Conservation (phyloP, 306 rosid genomes). For the Urtica urens region DNA sequence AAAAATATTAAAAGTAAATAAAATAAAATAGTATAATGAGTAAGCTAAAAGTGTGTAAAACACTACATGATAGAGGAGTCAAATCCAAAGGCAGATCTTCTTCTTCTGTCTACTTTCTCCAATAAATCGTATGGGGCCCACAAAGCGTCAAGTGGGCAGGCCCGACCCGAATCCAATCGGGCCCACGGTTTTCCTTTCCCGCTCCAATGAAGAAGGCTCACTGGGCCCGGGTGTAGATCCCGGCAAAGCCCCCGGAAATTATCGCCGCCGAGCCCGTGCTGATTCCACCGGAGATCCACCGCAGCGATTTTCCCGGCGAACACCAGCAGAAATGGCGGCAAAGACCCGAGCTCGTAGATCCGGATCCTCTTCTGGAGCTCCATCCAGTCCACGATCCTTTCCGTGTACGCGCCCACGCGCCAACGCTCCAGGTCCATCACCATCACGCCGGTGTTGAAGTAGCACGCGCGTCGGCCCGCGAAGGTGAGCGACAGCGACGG, state of each 20-base stretch:
- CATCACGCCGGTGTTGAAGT: conserved; percentile 97
- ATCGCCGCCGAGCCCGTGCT: conserved; percentile 95
- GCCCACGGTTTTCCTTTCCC: conserved; percentile 98
- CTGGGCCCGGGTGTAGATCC: conserved; percentile 82
- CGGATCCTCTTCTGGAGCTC: conserved; percentile 92
- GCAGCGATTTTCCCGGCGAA: conserved; percentile 71
- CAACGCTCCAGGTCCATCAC: conserved; percentile 70
- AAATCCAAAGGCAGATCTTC: too few species aligned
- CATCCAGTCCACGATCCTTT: conserved; percentile 85
- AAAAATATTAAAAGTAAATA: not conserved
- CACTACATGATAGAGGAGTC: not conserved
- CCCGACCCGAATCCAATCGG: conserved; percentile 63
- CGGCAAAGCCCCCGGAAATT: conserved; percentile 76
- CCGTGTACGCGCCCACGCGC: conserved; percentile 73
- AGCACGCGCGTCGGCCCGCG: conserved; percentile 59
- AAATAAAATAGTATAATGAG: not conserved
- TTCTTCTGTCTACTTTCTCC: conserved; percentile 7
- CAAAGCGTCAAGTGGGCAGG: conserved; percentile 80
- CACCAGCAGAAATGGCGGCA: conserved; percentile 80
- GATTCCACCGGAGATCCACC: conserved; percentile 93
- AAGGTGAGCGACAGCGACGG: conserved; percentile 64
- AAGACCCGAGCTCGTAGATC: conserved; percentile 86
- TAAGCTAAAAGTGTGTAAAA: not conserved
- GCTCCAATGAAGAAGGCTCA: conserved; percentile 89
- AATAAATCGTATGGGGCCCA: conserved; percentile 94